phyloP scores from a whole-genome alignment of 1,284 basidiomycete species.

The Ceratobasidium papillatum region DNA sequence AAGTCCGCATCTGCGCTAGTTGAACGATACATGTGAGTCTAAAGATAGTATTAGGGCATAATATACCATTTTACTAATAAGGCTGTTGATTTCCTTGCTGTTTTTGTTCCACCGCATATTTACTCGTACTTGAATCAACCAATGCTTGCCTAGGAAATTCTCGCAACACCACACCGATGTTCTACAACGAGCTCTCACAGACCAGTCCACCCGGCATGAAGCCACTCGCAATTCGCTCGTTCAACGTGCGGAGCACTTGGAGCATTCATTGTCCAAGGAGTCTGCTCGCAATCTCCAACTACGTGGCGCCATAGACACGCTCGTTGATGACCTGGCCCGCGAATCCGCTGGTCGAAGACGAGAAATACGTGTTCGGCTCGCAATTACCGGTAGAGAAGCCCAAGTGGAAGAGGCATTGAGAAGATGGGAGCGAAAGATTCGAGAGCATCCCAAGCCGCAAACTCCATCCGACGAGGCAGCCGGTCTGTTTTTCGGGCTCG shows the following conservation, averaged over 20 bases:
- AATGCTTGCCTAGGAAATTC: conserved; percentile 71
- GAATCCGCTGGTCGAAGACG: conserved; percentile 79
- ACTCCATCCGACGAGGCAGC: conserved; percentile 38
- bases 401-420: conserved; percentile 63
- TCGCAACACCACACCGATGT: conserved; percentile 61
- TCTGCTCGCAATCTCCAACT: conserved; percentile 61
- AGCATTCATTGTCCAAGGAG: conserved; percentile 58
- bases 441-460: conserved; percentile 54
- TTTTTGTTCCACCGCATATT: not conserved
- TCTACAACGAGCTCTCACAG: conserved; percentile 42
- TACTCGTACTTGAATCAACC: conserved; percentile 16
- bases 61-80: not conserved
- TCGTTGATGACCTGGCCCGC: conserved; percentile 74
- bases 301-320: conserved; percentile 71
- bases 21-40: conserved; percentile 82
- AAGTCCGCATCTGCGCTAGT: conserved; percentile 84
- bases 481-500: conserved; percentile 24
- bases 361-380: conserved; percentile 75
- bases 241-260: conserved; percentile 56
- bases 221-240: conserved; percentile 69
- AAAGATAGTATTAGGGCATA: not conserved
- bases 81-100: conserved; percentile 1
- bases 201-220: conserved; percentile 61
- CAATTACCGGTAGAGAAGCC: conserved; percentile 75
- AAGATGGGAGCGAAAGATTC: conserved; percentile 63